These are phyloP conservation scores for Verticillium albo-atrum DNA, from an alignment of 2,329 filamentous ascomycete species.

Conservation along the genomic window DNA sequence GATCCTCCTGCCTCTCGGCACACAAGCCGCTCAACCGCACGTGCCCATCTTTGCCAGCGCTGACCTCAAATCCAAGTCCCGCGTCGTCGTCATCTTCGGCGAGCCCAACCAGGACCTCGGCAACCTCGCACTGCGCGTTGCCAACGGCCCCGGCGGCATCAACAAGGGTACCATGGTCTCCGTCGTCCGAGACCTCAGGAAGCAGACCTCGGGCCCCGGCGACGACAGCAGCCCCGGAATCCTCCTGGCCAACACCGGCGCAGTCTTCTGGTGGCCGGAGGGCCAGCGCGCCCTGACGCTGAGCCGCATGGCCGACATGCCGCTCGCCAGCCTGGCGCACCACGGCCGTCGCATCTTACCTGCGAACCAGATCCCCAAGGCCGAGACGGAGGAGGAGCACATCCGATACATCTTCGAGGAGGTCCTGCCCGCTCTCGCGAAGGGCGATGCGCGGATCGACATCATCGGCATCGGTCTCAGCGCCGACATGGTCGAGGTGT, in stretches of 20 bases:
- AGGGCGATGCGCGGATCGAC: slow-evolving; percentile 53
- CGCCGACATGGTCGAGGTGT: slow-evolving; percentile 51
- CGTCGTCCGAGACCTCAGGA: slow-evolving; percentile 46
- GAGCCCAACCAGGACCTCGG: slow-evolving; percentile 70
- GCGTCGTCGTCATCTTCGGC: slow-evolving; percentile 71
- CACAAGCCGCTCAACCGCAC: slow-evolving; percentile 44
- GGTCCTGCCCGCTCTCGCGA: slow-evolving; percentile 48
- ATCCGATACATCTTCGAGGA: slow-evolving; percentile 62
- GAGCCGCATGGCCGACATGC: slow-evolving; percentile 51
- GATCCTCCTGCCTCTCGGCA: slow-evolving; percentile 56
- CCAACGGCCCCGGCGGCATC: slow-evolving; percentile 61
- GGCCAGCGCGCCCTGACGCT: slow-evolving; percentile 56
- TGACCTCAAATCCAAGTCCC: slow-evolving; percentile 50
- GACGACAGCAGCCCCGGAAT: slow-evolving; percentile 49
- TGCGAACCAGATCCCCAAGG: slow-evolving; percentile 59
- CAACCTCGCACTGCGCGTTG: slow-evolving; percentile 65
- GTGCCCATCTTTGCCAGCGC: slow-evolving; percentile 60
- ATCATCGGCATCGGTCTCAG: slow-evolving; percentile 68
- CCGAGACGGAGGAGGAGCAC: slow-evolving; percentile 56
- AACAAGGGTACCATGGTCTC: slow-evolving; percentile 66
- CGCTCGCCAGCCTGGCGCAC: slow-evolving; percentile 60
- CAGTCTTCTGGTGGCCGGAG: slow-evolving; percentile 71
- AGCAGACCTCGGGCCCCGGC: slow-evolving; percentile 25
- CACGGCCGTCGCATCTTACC: slow-evolving; percentile 40
- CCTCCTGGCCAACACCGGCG: slow-evolving; percentile 73